These are phyloP conservation scores for Malus hybrid DNA, from an alignment of 331 rosid genomes.

Conservation along the genomic window DNA sequence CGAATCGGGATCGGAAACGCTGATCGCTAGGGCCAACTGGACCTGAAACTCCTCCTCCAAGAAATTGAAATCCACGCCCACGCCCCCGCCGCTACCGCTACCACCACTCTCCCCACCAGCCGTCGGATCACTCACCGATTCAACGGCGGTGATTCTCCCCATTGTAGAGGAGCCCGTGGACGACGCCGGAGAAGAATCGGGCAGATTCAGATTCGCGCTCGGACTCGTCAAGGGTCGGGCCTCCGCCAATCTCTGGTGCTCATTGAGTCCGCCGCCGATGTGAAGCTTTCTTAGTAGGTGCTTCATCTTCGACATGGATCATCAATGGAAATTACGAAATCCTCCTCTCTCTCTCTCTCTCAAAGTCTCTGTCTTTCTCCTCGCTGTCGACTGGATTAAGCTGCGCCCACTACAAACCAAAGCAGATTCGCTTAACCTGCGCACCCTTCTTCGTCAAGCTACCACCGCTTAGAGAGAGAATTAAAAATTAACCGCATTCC, in stretches of 20 bases:
- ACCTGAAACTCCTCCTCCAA: slow-evolving; percentile 98
- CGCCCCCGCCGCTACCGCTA: neutral
- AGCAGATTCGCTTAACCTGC: slow-evolving; percentile 54
- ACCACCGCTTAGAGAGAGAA: slow-evolving; percentile 22
- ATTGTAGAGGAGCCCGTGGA: slow-evolving; percentile 25
- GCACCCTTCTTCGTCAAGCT: slow-evolving; percentile 55
- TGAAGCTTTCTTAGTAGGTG: slow-evolving; percentile 93
- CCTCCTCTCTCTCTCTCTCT: neutral
- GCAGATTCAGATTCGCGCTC: slow-evolving; percentile 10
- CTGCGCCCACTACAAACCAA: slow-evolving; percentile 22
- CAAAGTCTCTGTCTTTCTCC: neutral
- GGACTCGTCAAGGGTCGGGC: slow-evolving; percentile 27
- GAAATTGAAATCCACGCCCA: slow-evolving; percentile 51
- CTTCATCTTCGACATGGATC: slow-evolving; percentile 92
- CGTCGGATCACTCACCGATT: slow-evolving; percentile 44
- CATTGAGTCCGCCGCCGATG: slow-evolving; percentile 83
- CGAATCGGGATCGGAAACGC: slow-evolving; percentile 86
- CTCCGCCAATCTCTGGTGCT: slow-evolving; percentile 46
- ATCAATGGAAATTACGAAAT: slow-evolving; percentile 21
- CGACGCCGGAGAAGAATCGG: slow-evolving; percentile 36
- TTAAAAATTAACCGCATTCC: slow-evolving; percentile 58
- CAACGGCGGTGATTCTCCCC: slow-evolving; percentile 33
- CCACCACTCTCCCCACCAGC: slow-evolving; percentile 15
- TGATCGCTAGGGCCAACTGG: slow-evolving; percentile 90
- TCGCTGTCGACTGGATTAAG: slow-evolving; percentile 17